These are phyloP conservation scores for Coemansia sp. DNA, from an alignment of 192 early-diverging fungal genomes.

Conservation along the genomic window DNA sequence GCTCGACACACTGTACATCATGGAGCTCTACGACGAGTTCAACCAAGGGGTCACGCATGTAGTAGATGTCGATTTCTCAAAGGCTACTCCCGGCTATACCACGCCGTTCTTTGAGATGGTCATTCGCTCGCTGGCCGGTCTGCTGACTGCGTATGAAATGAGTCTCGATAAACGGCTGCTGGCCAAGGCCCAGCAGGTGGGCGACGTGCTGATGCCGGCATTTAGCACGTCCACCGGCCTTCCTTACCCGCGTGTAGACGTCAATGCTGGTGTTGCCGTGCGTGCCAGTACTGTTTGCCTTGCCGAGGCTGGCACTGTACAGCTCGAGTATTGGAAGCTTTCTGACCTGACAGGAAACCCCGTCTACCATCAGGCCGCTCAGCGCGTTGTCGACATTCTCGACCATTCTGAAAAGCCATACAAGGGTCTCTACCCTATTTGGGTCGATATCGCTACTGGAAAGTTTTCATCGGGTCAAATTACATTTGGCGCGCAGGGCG, in stretches of 20 bases:
- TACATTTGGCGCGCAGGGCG: slow-evolving; percentile 52
- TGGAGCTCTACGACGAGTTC: slow-evolving; percentile 82
- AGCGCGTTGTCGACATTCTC: slow-evolving; percentile 58
- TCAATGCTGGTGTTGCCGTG: slow-evolving; percentile 40
- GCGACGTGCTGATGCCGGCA: slow-evolving; percentile 65
- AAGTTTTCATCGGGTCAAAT: slow-evolving; percentile 38
- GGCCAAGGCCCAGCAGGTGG: slow-evolving; percentile 69
- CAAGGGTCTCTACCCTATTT: slow-evolving; percentile 62
- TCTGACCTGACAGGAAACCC: slow-evolving; percentile 74
- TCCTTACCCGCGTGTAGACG: slow-evolving; percentile 63
- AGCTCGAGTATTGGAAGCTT: slow-evolving; percentile 82
- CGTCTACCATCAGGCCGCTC: slow-evolving; percentile 60
- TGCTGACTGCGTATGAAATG: slow-evolving; percentile 83
- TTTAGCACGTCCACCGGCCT: slow-evolving; percentile 76
- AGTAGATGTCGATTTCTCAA: slow-evolving; percentile 58
- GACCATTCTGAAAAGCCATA: slow-evolving; percentile 40
- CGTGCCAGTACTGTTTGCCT: slow-evolving; percentile 34
- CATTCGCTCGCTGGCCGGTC: slow-evolving; percentile 79
- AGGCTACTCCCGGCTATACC: slow-evolving; percentile 30
- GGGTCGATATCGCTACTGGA: slow-evolving; percentile 46
- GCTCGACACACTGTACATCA: slow-evolving; percentile 84
- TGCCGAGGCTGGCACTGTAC: slow-evolving; percentile 74
- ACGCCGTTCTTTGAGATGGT: slow-evolving; percentile 83
- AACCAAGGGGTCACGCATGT: slow-evolving; percentile 68
- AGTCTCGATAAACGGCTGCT: slow-evolving; percentile 68